Evolutionary conservation across 768 basidiomycete species (phyloP).

Genomic region (Macrolepiota fuliginosa): DNA sequence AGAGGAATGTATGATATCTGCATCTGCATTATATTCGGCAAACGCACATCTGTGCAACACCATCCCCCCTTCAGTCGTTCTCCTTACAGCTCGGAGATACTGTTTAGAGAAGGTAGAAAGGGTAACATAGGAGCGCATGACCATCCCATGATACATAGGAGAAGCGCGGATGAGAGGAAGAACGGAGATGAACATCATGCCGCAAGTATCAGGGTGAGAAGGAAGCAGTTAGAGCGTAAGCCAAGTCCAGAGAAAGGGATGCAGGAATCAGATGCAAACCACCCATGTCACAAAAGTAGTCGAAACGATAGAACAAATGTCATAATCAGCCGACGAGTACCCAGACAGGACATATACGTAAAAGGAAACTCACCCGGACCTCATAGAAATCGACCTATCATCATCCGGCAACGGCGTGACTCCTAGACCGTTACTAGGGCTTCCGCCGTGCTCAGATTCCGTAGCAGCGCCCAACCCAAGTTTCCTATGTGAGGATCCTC

Average conservation of each 20-base stretch:
- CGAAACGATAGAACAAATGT: background rate
- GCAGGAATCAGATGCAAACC: background rate
- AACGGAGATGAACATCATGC: background rate
- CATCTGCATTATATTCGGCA: background rate
- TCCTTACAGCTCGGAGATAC: slow-evolving; percentile 10
- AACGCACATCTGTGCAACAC: background rate
- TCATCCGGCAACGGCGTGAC: slow-evolving; percentile 1
- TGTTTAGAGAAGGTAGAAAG: background rate
- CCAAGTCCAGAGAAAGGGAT: background rate
- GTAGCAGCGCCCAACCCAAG: slow-evolving; percentile 8
- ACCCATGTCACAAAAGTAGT: background rate
- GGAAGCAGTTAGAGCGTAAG: background rate
- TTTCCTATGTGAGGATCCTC: slow-evolving; percentile 18
- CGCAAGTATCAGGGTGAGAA: background rate
- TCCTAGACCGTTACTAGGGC: background rate
- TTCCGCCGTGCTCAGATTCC: slow-evolving; percentile 10
- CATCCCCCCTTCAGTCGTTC: background rate
- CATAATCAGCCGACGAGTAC: background rate
- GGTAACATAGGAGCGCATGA: background rate
- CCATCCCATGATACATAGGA: background rate
- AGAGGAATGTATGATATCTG: slow-evolving; percentile 1
- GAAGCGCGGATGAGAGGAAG: background rate
- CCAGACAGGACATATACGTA: background rate
- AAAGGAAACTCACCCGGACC: slow-evolving; percentile 4
- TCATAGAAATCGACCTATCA: background rate